Conservation (phyloP, 768 basidiomycete genomes). For the Dioszegia hungarica region DNA sequence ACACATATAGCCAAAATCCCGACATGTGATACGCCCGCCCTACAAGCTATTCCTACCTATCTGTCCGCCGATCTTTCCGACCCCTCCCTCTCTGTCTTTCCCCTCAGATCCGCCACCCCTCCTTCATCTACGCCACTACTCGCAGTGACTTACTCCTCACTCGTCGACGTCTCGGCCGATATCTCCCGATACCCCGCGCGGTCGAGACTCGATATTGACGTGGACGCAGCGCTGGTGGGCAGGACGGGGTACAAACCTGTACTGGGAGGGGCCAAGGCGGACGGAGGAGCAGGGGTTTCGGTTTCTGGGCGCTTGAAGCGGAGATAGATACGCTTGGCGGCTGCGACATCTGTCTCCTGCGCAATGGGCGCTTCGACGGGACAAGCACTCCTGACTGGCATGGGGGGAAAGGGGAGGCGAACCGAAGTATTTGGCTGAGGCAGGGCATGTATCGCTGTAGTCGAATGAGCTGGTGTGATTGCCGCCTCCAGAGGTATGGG, state of each 20-base stretch:
- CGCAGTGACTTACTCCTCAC: slow-evolving; percentile 23
- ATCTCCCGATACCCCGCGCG: slow-evolving; percentile 17
- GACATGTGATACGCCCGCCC: slow-evolving; percentile 18
- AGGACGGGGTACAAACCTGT: slow-evolving; percentile 2
- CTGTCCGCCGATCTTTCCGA: neutral
- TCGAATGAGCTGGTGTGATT: neutral
- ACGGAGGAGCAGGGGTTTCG: neutral
- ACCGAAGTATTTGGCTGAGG: too few relatives aligned
- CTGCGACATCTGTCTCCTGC: neutral
- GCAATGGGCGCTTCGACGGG: too few relatives aligned
- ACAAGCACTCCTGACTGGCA: too few relatives aligned
- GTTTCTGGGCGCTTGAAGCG: slow-evolving; percentile 2
- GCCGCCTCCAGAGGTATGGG: too few relatives aligned
- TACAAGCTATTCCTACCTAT: neutral
- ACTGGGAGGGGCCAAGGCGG: neutral
- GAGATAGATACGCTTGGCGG: neutral
- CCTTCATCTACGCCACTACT: slow-evolving; percentile 12
- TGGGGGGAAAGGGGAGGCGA: too few relatives aligned
- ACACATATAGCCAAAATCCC: slow-evolving; percentile 39
- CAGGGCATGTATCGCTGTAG: too few relatives aligned
- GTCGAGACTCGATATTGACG: neutral
- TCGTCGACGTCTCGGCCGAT: slow-evolving; percentile 15
- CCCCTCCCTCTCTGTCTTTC: neutral
- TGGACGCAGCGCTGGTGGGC: neutral
- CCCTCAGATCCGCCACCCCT: neutral